Evolutionary conservation across 805 yeast genomes (phyloP), one percentile per base, ranked within the genome.

Genomic region (Sugiyamaella valdiviana): DNA sequence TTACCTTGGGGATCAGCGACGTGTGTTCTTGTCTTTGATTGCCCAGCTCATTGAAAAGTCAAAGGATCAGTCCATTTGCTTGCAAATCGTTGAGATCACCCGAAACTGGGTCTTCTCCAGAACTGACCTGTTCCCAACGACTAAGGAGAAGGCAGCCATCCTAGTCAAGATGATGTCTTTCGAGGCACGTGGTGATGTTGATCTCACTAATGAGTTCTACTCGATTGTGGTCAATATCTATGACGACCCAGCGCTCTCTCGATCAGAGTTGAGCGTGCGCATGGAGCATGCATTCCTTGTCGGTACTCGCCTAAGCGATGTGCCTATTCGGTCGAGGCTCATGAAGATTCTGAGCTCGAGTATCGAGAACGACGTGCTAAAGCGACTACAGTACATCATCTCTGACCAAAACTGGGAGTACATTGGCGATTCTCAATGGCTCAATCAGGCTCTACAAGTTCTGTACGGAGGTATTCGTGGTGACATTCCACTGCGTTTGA

Each of bases 401-500:
- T 72, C 91, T 36, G 98, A 93, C 59, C 99, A 93, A 63, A 91
- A 88, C 60, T 93, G 99, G 99, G 99, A 93, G 62, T 84, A 78
- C 55, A 70, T 93, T 36, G 90, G 95, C 0, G 99, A 93, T 56
- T 85, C 85, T 58, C 85, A 89, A 38, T 93, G 99, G 99, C 68
- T 91, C 52, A 88, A 88, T 63, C 98, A 91, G 64, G 98, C 96
- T 0, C 71, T 87, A 16, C 96, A 90, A 61, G 67, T 95, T 23
- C 67, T 93, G 5, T 87, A 83, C 60, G 95, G 93, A 0, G 75
- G 95, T 0, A 80, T 86, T 55, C 83, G 82, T 49, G 65, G 64
- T 36, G 74, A 75, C 0, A 70, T 75, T 48, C 63, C 60, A 1
- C 57, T 88, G 16, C 65, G 63, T 20, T 63, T 86, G 41, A 64